Conservation (phyloP, 352 stramenopile genomes). For the Globisporangium nagaii region DNA sequence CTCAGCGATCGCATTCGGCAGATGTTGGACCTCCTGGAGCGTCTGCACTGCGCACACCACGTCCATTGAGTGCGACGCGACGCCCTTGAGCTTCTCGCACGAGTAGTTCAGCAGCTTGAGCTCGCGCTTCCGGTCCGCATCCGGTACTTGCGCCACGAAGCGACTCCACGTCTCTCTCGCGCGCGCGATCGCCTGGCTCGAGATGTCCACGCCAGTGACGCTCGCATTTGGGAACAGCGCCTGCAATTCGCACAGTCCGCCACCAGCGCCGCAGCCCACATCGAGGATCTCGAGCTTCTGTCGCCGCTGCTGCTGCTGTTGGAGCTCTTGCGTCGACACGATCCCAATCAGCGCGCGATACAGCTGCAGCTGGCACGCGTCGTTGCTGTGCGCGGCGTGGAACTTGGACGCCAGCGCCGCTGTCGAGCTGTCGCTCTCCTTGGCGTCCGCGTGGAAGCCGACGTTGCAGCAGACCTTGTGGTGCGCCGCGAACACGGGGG, state of each 20-base stretch:
- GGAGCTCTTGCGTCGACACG: conserved; percentile 18
- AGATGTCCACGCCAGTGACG: conserved; percentile 51
- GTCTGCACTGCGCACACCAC: conserved; percentile 50
- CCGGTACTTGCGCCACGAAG: conserved; percentile 31
- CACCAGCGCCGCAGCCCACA: conserved; percentile 56
- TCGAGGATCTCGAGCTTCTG: conserved; percentile 47
- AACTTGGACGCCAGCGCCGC: conserved; percentile 17
- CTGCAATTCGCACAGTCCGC: conserved; percentile 59
- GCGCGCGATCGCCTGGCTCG: conserved; percentile 57
- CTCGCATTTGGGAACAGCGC: conserved; percentile 42
- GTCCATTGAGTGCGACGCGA: conserved; percentile 50
- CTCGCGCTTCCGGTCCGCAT: conserved; percentile 26
- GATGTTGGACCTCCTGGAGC: conserved; percentile 57
- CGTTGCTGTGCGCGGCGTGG: conserved; percentile 22
- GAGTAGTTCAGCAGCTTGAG: conserved; percentile 58
- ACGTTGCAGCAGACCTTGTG: conserved; percentile 72
- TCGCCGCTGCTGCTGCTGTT: neutral
- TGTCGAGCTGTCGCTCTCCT: neutral
- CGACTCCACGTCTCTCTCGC: conserved; percentile 59
- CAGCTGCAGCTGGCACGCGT: conserved; percentile 50
- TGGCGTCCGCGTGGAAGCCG: conserved; percentile 35
- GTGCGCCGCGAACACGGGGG: conserved; percentile 50
- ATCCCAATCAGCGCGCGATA: conserved; percentile 51
- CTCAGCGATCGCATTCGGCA: conserved; percentile 37
- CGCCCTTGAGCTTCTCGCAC: conserved; percentile 54